Percentiles rank a stretch among this genome's conserved stretches.
Conservation (phyloP, 1,139 yeast species). For the Sugiyamaella sp. region DNA sequence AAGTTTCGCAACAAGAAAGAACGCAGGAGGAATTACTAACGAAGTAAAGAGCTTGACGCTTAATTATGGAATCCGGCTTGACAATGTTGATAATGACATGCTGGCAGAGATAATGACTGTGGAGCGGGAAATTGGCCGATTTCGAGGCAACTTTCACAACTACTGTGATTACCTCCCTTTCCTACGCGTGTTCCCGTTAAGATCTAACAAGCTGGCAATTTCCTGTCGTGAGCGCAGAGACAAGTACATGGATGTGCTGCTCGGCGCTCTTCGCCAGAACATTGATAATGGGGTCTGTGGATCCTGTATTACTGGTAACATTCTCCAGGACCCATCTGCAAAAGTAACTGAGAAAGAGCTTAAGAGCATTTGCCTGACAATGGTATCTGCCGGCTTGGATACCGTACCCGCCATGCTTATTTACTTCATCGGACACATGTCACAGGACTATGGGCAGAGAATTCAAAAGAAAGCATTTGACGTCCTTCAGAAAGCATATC, state of each 20-base stretch:
- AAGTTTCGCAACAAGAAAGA: not conserved
- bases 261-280: slow-evolving; percentile 38
- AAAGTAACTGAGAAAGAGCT: slow-evolving; percentile 50
- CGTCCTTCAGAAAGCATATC: slow-evolving; percentile 44
- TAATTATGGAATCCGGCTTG: slow-evolving; percentile 62
- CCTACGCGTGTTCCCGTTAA: slow-evolving; percentile 43
- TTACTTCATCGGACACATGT: slow-evolving; percentile 63
- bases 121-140: slow-evolving; percentile 64
- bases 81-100: slow-evolving; percentile 47
- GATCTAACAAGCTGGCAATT: slow-evolving; percentile 41
- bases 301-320: slow-evolving; percentile 52
- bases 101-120: slow-evolving; percentile 61
- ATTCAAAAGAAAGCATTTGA: slow-evolving; percentile 51
- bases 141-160: slow-evolving; percentile 66
- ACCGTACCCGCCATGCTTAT: slow-evolving; percentile 68
- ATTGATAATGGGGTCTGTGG: slow-evolving; percentile 36
- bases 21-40: not conserved
- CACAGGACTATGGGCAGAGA: slow-evolving; percentile 52
- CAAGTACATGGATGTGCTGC: slow-evolving; percentile 53
- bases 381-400: slow-evolving; percentile 81
- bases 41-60: slow-evolving; percentile 49
- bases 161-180: slow-evolving; percentile 64
- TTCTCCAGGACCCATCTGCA: slow-evolving; percentile 38
- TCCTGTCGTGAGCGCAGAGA: slow-evolving; percentile 54
- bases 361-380: slow-evolving; percentile 66